Percentiles rank a stretch among this genome's conserved stretches.
Evolutionary conservation across 116 monocot genomes (phyloP).

Genomic region (Posidonia oceanica): DNA sequence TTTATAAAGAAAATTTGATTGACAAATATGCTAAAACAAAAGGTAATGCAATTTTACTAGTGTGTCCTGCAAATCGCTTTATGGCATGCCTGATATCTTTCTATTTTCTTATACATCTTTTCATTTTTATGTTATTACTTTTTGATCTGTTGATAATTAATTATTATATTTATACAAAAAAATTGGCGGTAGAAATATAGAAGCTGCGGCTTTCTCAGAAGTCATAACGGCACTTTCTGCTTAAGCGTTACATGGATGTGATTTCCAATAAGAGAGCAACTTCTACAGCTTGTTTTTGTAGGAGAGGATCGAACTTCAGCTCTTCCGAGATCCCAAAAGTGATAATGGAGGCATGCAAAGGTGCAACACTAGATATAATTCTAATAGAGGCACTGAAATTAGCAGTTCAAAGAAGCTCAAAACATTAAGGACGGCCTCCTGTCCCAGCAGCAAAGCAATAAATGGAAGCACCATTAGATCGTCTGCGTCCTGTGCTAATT

Average conservation of each 20-base stretch:
- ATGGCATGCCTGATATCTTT: no score
- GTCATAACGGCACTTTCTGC: background rate
- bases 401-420: constrained; percentile 27
- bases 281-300: constrained; percentile 15
- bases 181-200: background rate
- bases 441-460: constrained; percentile 22
- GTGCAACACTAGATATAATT: constrained; percentile 34
- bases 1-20: no score
- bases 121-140: background rate
- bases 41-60: no score
- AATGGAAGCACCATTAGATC: constrained; percentile 30
- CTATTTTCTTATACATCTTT: no score
- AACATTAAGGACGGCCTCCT: constrained; percentile 16
- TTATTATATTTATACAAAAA: background rate
- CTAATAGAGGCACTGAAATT: constrained; percentile 12
- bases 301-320: constrained; percentile 25
- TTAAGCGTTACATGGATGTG: constrained; percentile 31
- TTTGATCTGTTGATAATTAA: background rate
- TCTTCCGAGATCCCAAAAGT: constrained; percentile 23
- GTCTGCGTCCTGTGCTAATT: constrained; percentile 12
- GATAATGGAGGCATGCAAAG: constrained; percentile 25
- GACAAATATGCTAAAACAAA: no score
- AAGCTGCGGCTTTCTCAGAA: background rate
- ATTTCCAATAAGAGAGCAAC: constrained; percentile 18
- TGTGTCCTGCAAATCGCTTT: no score